Percentiles rank a stretch among this genome's conserved stretches.
Conservation (phyloP, 768 basidiomycete genomes). For the Tylopilus cervinicoccineus region DNA sequence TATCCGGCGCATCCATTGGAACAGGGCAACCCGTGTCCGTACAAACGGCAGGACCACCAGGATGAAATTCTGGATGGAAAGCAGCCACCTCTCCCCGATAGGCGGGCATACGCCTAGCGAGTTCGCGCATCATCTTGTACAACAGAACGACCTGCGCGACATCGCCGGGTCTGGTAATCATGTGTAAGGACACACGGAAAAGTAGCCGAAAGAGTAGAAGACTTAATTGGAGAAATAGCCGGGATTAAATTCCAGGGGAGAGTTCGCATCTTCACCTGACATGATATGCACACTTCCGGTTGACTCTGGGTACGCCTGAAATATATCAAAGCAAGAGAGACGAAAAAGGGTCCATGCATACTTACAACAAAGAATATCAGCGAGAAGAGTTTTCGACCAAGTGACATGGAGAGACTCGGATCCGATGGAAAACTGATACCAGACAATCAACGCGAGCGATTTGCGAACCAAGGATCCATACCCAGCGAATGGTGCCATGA, state of each 20-base stretch:
- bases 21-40: constrained; percentile 18
- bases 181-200: no score
- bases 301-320: constrained; percentile 42
- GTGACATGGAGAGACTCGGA: constrained; percentile 2
- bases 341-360: no score
- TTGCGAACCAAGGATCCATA: constrained; percentile 13
- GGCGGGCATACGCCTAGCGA: constrained; percentile 47
- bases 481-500: constrained; percentile 40
- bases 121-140: constrained; percentile 55
- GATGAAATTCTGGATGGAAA: constrained; percentile 28
- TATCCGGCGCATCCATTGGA: constrained; percentile 25
- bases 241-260: constrained; percentile 42
- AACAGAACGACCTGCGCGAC: constrained; percentile 22
- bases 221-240: constrained; percentile 42
- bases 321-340: not conserved
- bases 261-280: constrained; percentile 38
- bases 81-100: constrained; percentile 21
- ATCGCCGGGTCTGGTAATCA: constrained; percentile 16
- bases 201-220: no score
- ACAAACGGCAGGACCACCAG: constrained; percentile 26
- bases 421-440: constrained; percentile 25
- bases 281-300: constrained; percentile 47
- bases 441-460: not conserved
- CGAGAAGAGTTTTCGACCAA: constrained; percentile 26
- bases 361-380: constrained; percentile 33